Percentiles rank a stretch among this genome's conserved stretches.
These are phyloP conservation scores for Epichloe brachyelytri DNA, from an alignment of 2,329 filamentous ascomycete species.

Conservation along the genomic window DNA sequence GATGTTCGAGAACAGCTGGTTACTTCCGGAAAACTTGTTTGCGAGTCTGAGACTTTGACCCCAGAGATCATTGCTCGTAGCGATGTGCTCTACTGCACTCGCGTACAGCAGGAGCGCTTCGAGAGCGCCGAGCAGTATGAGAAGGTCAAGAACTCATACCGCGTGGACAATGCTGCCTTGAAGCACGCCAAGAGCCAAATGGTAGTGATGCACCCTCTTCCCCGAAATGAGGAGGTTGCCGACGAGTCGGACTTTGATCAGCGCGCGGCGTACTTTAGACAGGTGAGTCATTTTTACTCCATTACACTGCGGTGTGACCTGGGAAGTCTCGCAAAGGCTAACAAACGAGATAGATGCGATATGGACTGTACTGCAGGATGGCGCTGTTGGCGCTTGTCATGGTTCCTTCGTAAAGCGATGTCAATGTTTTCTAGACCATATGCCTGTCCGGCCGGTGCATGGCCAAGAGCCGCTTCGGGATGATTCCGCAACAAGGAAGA, in stretches of 20 bases:
- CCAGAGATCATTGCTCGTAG: conserved; percentile 74
- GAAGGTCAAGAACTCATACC: conserved; percentile 72
- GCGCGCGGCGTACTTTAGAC: conserved; percentile 93
- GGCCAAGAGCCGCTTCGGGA: neutral
- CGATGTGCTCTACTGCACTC: conserved; percentile 93
- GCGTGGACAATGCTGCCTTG: conserved; percentile 81
- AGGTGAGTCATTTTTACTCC: conserved; percentile 53
- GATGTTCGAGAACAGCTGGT: conserved; percentile 62
- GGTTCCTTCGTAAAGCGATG: conserved; percentile 21
- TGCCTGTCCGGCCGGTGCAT: neutral
- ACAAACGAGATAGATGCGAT: conserved; percentile 60
- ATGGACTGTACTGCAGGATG: conserved; percentile 97
- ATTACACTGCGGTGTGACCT: neutral
- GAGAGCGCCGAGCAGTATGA: conserved; percentile 70
- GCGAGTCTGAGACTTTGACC: conserved; percentile 67
- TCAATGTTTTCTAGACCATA: neutral
- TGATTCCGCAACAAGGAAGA: neutral
- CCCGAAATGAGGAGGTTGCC: conserved; percentile 82
- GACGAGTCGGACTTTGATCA: conserved; percentile 98
- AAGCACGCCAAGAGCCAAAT: conserved; percentile 86
- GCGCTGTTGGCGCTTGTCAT: conserved; percentile 89
- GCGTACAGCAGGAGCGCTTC: conserved; percentile 95
- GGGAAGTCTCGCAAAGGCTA: neutral
- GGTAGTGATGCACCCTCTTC: conserved; percentile 91
- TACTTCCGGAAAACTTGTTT: conserved; percentile 60